These are phyloP conservation scores for Boletus mariae DNA, from an alignment of 1,284 basidiomycete species.

Conservation along the genomic window DNA sequence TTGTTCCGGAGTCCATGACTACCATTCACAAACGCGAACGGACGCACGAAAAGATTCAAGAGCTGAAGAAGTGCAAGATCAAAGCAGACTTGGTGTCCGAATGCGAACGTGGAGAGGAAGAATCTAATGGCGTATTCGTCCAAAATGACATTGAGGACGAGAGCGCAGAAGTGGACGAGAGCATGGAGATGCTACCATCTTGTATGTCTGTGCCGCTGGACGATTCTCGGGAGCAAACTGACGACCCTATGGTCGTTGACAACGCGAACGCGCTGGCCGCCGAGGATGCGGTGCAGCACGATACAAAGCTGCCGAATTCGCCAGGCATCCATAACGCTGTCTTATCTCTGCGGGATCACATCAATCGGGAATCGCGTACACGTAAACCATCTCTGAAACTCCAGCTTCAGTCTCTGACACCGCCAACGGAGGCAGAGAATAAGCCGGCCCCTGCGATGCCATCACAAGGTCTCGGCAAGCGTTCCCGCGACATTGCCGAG, in stretches of 20 bases:
- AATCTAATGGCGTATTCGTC: slow-evolving; percentile 44
- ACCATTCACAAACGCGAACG: slow-evolving; percentile 39
- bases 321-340: slow-evolving; percentile 4
- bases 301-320: slow-evolving; percentile 1
- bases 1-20: slow-evolving; percentile 17
- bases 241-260: slow-evolving; percentile 15
- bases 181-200: slow-evolving; percentile 15
- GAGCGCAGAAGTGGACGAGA: slow-evolving; percentile 55
- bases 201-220: slow-evolving; percentile 14
- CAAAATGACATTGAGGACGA: slow-evolving; percentile 57
- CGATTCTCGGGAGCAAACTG: slow-evolving; percentile 3
- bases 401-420: slow-evolving; percentile 21
- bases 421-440: slow-evolving; percentile 9
- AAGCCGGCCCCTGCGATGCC: slow-evolving; percentile 11
- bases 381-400: slow-evolving; percentile 35
- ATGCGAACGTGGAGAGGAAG: slow-evolving; percentile 32
- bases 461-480: slow-evolving; percentile 26
- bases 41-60: slow-evolving; percentile 50
- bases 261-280: background rate
- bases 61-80: slow-evolving; percentile 54
- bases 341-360: slow-evolving; percentile 4
- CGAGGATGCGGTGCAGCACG: slow-evolving; percentile 1
- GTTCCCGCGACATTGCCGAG: slow-evolving; percentile 22
- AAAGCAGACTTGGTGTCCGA: slow-evolving; percentile 21
- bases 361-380: slow-evolving; percentile 18